A percentile compares a stretch with the other conserved stretches of the same genome.
Evolutionary conservation across 768 basidiomycete genomes (phyloP).

Genomic region (Dioszegia hungarica): DNA sequence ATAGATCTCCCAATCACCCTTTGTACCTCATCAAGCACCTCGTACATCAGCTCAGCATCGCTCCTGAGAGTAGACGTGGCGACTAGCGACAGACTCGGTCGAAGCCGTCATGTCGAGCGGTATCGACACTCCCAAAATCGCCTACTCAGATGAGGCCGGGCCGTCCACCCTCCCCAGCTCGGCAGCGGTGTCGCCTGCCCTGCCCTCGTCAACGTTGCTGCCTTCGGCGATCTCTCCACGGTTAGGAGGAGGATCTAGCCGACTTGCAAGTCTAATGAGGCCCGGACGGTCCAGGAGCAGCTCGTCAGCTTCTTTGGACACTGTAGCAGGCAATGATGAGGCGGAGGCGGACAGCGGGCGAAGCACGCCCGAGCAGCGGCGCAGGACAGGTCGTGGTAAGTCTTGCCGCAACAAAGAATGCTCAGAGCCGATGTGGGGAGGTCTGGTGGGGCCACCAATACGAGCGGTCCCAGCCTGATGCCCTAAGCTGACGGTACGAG

Average conservation of each 20-base stretch:
- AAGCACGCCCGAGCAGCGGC: slow-evolving; percentile 34
- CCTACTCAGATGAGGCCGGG: slow-evolving; percentile 1
- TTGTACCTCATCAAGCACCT: too few species aligned
- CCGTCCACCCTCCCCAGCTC: slow-evolving; percentile 5
- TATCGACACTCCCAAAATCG: neutral
- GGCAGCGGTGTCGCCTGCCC: neutral
- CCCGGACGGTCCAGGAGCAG: slow-evolving; percentile 29
- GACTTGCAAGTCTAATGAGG: slow-evolving; percentile 24
- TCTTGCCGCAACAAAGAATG: too few species aligned
- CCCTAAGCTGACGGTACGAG: too few species aligned
- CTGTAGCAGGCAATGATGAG: neutral
- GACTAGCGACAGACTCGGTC: neutral
- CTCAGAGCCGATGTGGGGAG: too few species aligned
- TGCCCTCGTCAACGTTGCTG: neutral
- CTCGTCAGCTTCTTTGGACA: slow-evolving; percentile 26
- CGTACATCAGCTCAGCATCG: too few species aligned
- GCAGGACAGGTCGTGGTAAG: slow-evolving; percentile 33
- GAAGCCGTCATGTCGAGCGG: slow-evolving; percentile 19
- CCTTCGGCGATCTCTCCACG: slow-evolving; percentile 1
- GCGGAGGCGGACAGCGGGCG: slow-evolving; percentile 20
- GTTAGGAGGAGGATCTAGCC: slow-evolving; percentile 25
- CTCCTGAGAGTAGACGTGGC: too few species aligned
- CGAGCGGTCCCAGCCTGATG: too few species aligned
- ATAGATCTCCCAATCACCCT: too few species aligned
- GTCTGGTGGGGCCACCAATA: too few species aligned